Conservation (phyloP, 306 rosid genomes). For the Mucuna pruriens region DNA sequence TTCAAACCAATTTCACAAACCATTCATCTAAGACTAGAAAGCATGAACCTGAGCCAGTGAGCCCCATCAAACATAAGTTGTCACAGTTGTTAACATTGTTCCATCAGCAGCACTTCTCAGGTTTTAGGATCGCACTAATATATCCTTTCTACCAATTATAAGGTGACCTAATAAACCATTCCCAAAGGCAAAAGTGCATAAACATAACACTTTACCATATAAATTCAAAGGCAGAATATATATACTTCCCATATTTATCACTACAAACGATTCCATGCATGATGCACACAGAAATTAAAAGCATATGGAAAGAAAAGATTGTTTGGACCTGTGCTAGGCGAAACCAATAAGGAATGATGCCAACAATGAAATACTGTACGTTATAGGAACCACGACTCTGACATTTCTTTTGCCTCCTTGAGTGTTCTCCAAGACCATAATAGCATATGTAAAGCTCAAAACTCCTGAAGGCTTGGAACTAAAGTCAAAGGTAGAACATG, state of each 20-base stretch:
- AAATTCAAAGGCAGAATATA: background rate
- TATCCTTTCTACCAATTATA: background rate
- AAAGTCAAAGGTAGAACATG: conserved; percentile 40
- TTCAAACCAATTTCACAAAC: background rate
- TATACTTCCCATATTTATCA: background rate
- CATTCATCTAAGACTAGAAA: background rate
- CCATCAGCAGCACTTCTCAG: background rate
- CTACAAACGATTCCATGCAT: background rate
- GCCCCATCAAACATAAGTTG: background rate
- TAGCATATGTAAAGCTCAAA: conserved; percentile 74
- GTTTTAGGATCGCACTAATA: background rate
- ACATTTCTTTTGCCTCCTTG: conserved; percentile 70
- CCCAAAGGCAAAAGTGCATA: background rate
- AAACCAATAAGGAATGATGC: conserved; percentile 67
- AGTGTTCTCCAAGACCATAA: conserved; percentile 71
- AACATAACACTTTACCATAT: background rate
- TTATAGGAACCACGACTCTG: conserved; percentile 55
- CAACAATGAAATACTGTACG: conserved; percentile 49
- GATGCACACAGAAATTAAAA: conserved; percentile 12
- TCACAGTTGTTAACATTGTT: background rate
- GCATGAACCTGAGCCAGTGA: background rate
- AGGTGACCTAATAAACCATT: background rate
- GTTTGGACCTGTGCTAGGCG: conserved; percentile 63
- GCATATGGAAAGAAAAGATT: background rate
- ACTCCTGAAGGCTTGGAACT: conserved; percentile 67